Evolutionary conservation across 805 yeast species (phyloP), one percentile per base, ranked within the genome.

Genomic region (Candida andamanensis): DNA sequence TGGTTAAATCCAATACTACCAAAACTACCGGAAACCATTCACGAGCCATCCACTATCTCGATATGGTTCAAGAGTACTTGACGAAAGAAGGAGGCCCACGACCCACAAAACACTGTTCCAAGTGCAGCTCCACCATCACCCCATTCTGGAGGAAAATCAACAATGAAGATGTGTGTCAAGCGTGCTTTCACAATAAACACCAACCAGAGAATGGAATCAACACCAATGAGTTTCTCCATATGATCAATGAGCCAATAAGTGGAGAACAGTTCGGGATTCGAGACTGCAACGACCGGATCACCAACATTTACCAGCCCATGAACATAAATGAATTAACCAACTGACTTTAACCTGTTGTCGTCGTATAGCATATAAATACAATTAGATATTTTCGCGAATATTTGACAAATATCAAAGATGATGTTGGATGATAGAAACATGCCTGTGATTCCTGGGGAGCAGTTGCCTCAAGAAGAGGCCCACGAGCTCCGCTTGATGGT

Each of bases 371-470:
- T n/a, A n/a, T n/a, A n/a, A n/a, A n/a, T n/a, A n/a, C n/a, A n/a
- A n/a, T n/a, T n/a, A n/a, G n/a, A n/a, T n/a, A n/a, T n/a, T n/a
- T 18, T n/a, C 30, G 26, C 25, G 18, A 19, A 8, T 8, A 8
- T 11, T 19, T 11, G 22, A 11, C 11, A 19, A 8, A 19, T 28
- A 16, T 6, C 32, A 17, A 60, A 58, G 67, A 52, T 65, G 33
- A 61, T 59, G 30, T 46, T 65, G 33, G 58, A 58, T 29, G 67
- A 62, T 25, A 56, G 78, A 50, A 76, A 72, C 20, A 78, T 86
- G 43, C 97, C 97, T 3, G 77, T 69, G 26, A 82, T 90, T 21
- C 97, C 97, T 2, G 98, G 98, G 15, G 75, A 74, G 11, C 63
- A 70, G 32, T 85, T 87, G 41, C 83, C 90, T 2, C 80, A 78